Conservation (phyloP, 495 filamentous ascomycete species). For the Aspergillus mulundensis region DNA sequence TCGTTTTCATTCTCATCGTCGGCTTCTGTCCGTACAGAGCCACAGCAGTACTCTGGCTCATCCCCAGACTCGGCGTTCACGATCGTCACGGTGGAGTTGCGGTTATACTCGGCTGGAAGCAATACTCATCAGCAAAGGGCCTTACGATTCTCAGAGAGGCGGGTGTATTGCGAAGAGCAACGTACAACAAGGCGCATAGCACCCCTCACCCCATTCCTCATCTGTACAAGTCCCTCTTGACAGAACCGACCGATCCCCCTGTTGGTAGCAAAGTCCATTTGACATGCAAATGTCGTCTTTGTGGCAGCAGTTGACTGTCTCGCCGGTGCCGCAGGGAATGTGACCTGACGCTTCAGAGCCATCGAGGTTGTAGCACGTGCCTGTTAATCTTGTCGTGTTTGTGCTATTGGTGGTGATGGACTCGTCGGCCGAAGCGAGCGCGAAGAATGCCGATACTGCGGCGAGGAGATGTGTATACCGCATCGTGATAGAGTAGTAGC, state of each 20-base stretch:
- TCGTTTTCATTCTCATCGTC: neutral
- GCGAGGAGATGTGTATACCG: too few relatives aligned
- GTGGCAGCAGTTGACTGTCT: conserved; percentile 12
- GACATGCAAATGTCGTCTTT: conserved; percentile 9
- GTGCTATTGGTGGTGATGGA: neutral
- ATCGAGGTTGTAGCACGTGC: conserved; percentile 10
- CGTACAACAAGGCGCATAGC: conserved; percentile 10
- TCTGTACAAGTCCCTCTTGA: conserved; percentile 7
- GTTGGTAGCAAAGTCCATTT: conserved; percentile 13
- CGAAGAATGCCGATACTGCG: too few relatives aligned
- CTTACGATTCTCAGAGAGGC: too few relatives aligned
- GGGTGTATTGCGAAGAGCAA: neutral
- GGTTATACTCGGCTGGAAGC: neutral
- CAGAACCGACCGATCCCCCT: neutral
- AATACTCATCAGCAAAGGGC: too few relatives aligned
- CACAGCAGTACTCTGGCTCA: conserved; percentile 6
- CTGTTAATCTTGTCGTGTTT: neutral
- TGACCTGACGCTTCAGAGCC: conserved; percentile 2
- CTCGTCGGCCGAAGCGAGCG: too few relatives aligned
- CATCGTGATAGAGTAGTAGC: too few relatives aligned
- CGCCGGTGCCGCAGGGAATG: conserved; percentile 8
- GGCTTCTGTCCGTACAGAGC: neutral
- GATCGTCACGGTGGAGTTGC: neutral
- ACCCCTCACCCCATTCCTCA: neutral
- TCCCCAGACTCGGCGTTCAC: neutral